A percentile compares a stretch with the other conserved stretches of the same genome.
These are phyloP conservation scores for Beauveria rudraprayagi DNA, from an alignment of 2,329 filamentous ascomycete genomes.

Conservation along the genomic window DNA sequence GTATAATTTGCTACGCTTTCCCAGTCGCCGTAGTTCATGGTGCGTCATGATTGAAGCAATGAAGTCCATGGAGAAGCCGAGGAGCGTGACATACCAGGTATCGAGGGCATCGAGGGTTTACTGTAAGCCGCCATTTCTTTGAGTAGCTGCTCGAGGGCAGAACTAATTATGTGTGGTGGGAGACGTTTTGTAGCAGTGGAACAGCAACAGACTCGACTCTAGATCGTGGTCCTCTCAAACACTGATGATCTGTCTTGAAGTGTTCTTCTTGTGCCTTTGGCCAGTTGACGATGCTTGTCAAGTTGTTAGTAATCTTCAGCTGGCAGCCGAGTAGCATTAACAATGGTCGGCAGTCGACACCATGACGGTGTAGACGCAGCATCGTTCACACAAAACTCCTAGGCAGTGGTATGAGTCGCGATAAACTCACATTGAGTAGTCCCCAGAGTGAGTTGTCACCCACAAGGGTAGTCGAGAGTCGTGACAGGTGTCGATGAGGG, in stretches of 20 bases:
- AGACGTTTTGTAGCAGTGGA: background rate
- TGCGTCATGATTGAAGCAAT: no score
- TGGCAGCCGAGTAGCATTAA: background rate
- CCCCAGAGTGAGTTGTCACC: conserved; percentile 37
- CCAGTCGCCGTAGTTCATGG: background rate
- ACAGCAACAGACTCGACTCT: background rate
- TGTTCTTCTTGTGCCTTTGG: background rate
- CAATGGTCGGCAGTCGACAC: background rate
- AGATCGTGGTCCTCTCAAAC: background rate
- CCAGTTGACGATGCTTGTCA: background rate
- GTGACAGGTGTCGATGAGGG: conserved; percentile 27
- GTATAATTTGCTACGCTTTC: background rate
- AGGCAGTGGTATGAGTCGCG: background rate
- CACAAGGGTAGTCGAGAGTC: conserved; percentile 23
- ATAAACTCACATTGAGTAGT: conserved; percentile 49
- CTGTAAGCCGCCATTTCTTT: conserved; percentile 49
- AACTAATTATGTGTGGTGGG: background rate
- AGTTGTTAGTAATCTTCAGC: background rate
- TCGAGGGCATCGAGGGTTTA: conserved; percentile 67
- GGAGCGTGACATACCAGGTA: conserved; percentile 64
- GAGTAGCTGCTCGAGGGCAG: background rate
- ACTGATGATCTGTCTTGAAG: background rate
- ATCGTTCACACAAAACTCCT: background rate
- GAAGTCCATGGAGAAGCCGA: no score
- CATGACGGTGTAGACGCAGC: background rate